A percentile compares a stretch with the other conserved stretches of the same genome.
These are phyloP conservation scores for Alloascoidea africana DNA, from an alignment of 805 yeast genomes.

Conservation along the genomic window DNA sequence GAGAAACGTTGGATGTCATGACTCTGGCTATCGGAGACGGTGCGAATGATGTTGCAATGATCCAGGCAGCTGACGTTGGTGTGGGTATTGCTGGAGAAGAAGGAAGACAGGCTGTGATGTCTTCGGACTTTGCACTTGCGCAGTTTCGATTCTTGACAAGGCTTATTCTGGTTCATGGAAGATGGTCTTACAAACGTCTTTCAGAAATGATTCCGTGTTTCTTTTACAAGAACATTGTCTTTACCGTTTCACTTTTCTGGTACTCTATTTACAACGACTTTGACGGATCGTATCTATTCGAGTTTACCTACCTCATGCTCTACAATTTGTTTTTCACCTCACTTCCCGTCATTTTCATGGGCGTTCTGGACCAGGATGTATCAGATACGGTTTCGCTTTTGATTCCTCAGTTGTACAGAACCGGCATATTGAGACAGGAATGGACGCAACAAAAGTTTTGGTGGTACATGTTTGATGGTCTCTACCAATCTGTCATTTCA, in stretches of 20 bases:
- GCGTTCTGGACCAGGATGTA: constrained; percentile 65
- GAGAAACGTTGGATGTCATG: constrained; percentile 50
- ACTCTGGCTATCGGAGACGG: constrained; percentile 80
- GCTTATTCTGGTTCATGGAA: constrained; percentile 62
- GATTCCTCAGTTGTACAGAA: constrained; percentile 55
- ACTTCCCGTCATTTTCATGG: constrained; percentile 60
- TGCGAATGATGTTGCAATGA: constrained; percentile 81
- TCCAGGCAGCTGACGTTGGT: constrained; percentile 74
- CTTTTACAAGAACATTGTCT: constrained; percentile 63
- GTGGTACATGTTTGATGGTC: constrained; percentile 51
- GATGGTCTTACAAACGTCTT: constrained; percentile 65
- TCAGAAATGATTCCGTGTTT: constrained; percentile 71
- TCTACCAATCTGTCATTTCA: constrained; percentile 55
- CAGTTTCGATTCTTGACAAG: constrained; percentile 58
- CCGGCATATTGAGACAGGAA: constrained; percentile 49
- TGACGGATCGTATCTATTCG: constrained; percentile 66
- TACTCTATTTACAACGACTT: constrained; percentile 51
- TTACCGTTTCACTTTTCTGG: constrained; percentile 67
- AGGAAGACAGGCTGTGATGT: constrained; percentile 80
- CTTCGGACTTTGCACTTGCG: constrained; percentile 72
- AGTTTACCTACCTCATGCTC: constrained; percentile 64
- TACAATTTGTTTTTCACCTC: constrained; percentile 75
- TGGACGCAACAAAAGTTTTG: constrained; percentile 48
- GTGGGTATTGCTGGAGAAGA: constrained; percentile 83
- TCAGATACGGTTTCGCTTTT: constrained; percentile 45